Conservation (phyloP, 2,329 filamentous ascomycete genomes). For the Emericellopsis atlantica region DNA sequence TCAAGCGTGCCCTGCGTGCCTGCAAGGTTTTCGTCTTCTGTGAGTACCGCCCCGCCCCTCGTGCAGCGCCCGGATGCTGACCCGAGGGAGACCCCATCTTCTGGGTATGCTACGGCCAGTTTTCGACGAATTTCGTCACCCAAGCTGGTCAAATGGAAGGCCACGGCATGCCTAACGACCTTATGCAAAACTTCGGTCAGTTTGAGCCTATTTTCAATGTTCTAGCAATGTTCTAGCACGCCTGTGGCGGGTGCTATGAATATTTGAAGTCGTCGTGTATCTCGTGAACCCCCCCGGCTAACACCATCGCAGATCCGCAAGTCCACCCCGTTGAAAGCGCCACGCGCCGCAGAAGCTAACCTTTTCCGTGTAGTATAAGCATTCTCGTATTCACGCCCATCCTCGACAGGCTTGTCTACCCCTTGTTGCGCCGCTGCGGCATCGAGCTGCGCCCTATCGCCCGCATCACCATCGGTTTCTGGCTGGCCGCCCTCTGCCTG, state of each 20-base stretch:
- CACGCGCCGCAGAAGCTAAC: too few relatives aligned
- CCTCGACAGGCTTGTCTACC: slow-evolving; percentile 48
- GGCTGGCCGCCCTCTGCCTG: slow-evolving; percentile 38
- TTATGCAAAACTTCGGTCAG: too few relatives aligned
- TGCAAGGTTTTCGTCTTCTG: slow-evolving; percentile 59
- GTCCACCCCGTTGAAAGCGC: too few relatives aligned
- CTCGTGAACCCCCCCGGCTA: too few relatives aligned
- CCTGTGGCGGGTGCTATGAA: too few relatives aligned
- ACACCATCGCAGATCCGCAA: too few relatives aligned
- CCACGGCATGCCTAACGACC: slow-evolving; percentile 59
- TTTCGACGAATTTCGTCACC: slow-evolving; percentile 54
- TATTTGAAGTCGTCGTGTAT: too few relatives aligned
- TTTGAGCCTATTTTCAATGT: too few relatives aligned
- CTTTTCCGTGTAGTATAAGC: slow-evolving; percentile 53
- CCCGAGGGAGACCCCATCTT: slow-evolving; percentile 33
- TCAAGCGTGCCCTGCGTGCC: slow-evolving; percentile 53
- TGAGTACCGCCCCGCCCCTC: slow-evolving; percentile 6
- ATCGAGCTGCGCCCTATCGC: slow-evolving; percentile 53
- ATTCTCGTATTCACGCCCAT: slow-evolving; percentile 56
- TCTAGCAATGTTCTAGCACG: too few relatives aligned
- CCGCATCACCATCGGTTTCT: slow-evolving; percentile 54
- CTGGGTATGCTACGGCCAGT: slow-evolving; percentile 58
- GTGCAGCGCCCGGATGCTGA: background rate
- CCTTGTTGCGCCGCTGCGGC: slow-evolving; percentile 39
- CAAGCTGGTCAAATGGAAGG: slow-evolving; percentile 45